Evolutionary conservation across 495 filamentous ascomycete species (phyloP), one percentile per base, ranked within the genome.

Genomic region (Copromyces sp.): DNA sequence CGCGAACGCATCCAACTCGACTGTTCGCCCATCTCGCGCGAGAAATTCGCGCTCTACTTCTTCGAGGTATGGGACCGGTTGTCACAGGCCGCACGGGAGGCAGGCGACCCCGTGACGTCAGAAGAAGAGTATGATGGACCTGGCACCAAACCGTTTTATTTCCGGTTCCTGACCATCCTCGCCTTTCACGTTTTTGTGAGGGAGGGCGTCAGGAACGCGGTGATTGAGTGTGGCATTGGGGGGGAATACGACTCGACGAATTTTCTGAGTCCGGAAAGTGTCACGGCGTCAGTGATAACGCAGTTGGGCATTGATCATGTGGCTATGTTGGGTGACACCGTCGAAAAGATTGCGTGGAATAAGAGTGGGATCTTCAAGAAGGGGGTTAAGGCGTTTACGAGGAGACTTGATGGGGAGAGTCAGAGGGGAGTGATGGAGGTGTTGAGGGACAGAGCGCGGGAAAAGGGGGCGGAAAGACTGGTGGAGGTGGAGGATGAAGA

Each of bases 1-100:
- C 85, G 88, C 24, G 90, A 93, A 76, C 86, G 91, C 71, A 92
- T 93, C 73, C 83, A 84, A 44, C 83, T 94, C 29, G 81, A 91
- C 75, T 84, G 84, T 0, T 17, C 37, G 1, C 86, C 88, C 0
- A 81, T 93, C 8, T 77, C 83, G 0, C 80, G 84, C 69, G 80
- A 78, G 0, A 53, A 83, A 3, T 93, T 94, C 72, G 82, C 88
- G 4, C 75, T 74, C 53, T 90, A 92, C 73, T 88, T 93, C 77
- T 91, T 88, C 75, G 86, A 91, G 47, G 83, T 92, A 0, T 93
- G 89, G 89, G 88, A 90, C 32, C 78, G 81, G 4, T 77, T 92
- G 4, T 82, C 81, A 0, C 70, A 73, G 9, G 78, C 81, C 0
- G 84, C 83, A n/a, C 79, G 76, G 16, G 74, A 75, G 2, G 85